Evolutionary conservation across 2,329 filamentous ascomycete species (phyloP).

Genomic region (Balansia obtecta): DNA sequence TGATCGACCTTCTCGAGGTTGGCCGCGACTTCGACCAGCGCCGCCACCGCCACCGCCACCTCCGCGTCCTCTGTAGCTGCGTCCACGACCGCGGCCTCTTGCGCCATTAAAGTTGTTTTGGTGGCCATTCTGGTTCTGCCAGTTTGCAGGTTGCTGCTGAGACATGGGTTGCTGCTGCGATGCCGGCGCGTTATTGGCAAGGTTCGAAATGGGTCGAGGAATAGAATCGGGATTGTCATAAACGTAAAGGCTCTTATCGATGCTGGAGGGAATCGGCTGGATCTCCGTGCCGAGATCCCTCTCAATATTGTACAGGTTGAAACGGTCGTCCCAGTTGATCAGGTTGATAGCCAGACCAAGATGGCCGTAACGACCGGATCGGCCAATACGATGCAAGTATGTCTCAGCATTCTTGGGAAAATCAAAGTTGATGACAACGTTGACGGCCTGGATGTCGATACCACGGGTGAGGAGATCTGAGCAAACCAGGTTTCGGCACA

Average conservation of each 20-base stretch:
- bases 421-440: conserved; percentile 99
- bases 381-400: conserved; percentile 94
- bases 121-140: conserved; percentile 27
- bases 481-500: conserved; percentile 95
- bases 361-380: conserved; percentile 93
- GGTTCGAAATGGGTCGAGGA: conserved; percentile 60
- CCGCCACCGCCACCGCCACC: conserved; percentile 19
- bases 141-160: conserved; percentile 25
- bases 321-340: conserved; percentile 98
- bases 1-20: conserved; percentile 22
- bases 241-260: conserved; percentile 96
- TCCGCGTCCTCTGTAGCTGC: conserved; percentile 26
- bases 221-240: conserved; percentile 95
- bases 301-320: conserved; percentile 98
- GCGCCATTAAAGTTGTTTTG: conserved; percentile 23
- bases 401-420: conserved; percentile 99
- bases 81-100: conserved; percentile 24
- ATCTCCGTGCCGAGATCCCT: conserved; percentile 96
- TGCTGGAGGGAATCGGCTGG: conserved; percentile 82
- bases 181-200: conserved; percentile 21
- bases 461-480: conserved; percentile 94
- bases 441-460: conserved; percentile 98
- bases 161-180: conserved; percentile 14
- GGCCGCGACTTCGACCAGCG: conserved; percentile 24
- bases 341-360: conserved; percentile 95